phyloP scores from a whole-genome alignment of 139 green algal genomes.

The Micractinium conductrix region DNA sequence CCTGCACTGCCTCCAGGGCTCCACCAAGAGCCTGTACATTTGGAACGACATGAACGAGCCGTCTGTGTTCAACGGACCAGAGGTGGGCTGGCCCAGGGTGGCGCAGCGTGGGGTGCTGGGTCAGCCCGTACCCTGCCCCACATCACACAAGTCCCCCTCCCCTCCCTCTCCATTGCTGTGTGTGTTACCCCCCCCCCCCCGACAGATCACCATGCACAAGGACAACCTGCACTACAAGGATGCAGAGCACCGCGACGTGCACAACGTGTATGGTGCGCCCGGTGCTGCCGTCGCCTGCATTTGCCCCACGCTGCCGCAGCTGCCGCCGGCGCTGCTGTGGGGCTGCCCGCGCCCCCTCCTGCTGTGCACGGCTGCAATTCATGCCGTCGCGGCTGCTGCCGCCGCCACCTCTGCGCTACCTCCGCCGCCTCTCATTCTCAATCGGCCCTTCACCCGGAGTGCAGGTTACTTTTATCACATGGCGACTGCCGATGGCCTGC shows the following conservation, averaged over 20 bases:
- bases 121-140: too few relatives aligned
- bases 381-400: too few relatives aligned
- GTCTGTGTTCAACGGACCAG: constrained; percentile 98
- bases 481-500: constrained; percentile 66
- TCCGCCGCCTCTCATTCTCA: too few relatives aligned
- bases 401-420: too few relatives aligned
- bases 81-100: constrained; percentile 62
- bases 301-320: too few relatives aligned
- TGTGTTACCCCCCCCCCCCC: neutral
- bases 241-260: constrained; percentile 95
- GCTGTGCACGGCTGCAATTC: too few relatives aligned
- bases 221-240: constrained; percentile 85
- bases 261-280: constrained; percentile 98
- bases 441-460: too few relatives aligned
- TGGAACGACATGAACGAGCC: constrained; percentile 99
- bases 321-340: too few relatives aligned
- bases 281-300: too few relatives aligned
- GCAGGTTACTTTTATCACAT: constrained; percentile 96
- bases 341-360: too few relatives aligned
- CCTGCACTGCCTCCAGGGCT: constrained; percentile 52
- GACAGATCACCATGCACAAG: constrained; percentile 91
- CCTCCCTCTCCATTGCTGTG: too few relatives aligned
- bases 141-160: too few relatives aligned
- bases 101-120: neutral
- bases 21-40: constrained; percentile 93